Evolutionary conservation across 192 early-diverging fungal species (phyloP).

Genomic region (Dissophora ornata): DNA sequence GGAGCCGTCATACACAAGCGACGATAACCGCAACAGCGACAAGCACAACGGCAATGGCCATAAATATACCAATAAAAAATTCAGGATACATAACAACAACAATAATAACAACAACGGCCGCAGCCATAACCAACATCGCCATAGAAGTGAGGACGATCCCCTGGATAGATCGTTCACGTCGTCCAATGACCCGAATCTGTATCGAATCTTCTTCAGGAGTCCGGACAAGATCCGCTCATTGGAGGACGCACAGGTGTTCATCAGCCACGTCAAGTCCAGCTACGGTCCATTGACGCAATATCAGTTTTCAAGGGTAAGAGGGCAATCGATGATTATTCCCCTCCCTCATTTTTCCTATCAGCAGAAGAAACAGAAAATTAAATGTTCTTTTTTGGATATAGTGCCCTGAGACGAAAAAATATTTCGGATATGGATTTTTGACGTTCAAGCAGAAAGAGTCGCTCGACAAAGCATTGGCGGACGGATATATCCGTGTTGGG

Average conservation of each 20-base stretch:
- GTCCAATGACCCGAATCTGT: conserved; percentile 28
- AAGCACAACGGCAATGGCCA: neutral
- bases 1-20: neutral
- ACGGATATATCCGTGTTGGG: conserved; percentile 42
- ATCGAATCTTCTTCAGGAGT: conserved; percentile 40
- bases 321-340: too few species aligned
- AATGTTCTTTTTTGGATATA: too few species aligned
- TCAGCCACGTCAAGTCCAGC: conserved; percentile 37
- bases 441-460: conserved; percentile 48
- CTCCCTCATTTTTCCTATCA: too few species aligned
- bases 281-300: conserved; percentile 50
- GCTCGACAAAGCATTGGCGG: conserved; percentile 26
- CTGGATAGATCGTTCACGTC: neutral
- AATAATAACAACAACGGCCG: neutral
- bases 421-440: conserved; percentile 51
- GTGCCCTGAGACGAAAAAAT: conserved; percentile 47
- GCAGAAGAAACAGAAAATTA: too few species aligned
- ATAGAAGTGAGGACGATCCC: neutral
- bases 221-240: conserved; percentile 45
- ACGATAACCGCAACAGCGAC: neutral
- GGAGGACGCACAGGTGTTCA: conserved; percentile 52
- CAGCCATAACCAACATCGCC: neutral
- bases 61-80: too few species aligned
- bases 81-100: neutral
- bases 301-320: conserved; percentile 41